Conservation (phyloP, 2,329 filamentous ascomycete species). For the Penicillium sp. region DNA sequence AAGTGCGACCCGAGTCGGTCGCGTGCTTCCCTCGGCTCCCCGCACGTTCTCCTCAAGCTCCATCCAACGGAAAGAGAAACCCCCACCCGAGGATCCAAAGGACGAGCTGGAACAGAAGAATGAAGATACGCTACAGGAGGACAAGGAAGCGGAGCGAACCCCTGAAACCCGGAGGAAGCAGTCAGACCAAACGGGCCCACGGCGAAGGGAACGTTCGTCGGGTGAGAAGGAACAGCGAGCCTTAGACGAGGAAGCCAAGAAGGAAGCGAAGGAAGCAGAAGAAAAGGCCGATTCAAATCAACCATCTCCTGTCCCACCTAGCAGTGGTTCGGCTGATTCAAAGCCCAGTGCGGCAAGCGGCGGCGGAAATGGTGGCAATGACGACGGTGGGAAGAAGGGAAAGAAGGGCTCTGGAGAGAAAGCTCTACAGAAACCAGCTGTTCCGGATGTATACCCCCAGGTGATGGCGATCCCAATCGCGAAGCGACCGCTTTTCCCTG, state of each 20-base stretch:
- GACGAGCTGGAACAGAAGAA: slow-evolving; percentile 30
- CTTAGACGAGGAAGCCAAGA: slow-evolving; percentile 42
- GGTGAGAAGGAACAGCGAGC: slow-evolving; percentile 40
- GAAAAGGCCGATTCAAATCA: slow-evolving; percentile 51
- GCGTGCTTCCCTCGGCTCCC: slow-evolving; percentile 28
- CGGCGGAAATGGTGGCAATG: slow-evolving; percentile 50
- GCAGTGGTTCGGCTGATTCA: slow-evolving; percentile 36
- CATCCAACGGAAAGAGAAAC: slow-evolving; percentile 56
- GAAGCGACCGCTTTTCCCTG: slow-evolving; percentile 88
- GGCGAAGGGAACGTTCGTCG: slow-evolving; percentile 40
- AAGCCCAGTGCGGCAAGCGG: slow-evolving; percentile 56
- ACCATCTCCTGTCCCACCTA: slow-evolving; percentile 42
- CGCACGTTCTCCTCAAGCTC: slow-evolving; percentile 47
- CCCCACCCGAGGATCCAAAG: slow-evolving; percentile 43
- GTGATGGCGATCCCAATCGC: slow-evolving; percentile 97
- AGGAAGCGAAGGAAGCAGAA: slow-evolving; percentile 38
- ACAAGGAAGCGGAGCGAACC: slow-evolving; percentile 45
- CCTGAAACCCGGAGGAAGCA: slow-evolving; percentile 43
- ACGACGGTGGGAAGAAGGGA: slow-evolving; percentile 68
- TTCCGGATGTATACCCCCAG: slow-evolving; percentile 95
- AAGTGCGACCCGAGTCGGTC: slow-evolving; percentile 23
- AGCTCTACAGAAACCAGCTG: slow-evolving; percentile 78
- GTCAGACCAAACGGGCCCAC: slow-evolving; percentile 36
- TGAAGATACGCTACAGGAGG: slow-evolving; percentile 30
- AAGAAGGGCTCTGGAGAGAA: slow-evolving; percentile 67